These are phyloP conservation scores for Papiliotrema fonsecae DNA, from an alignment of 1,284 basidiomycete species.

Conservation along the genomic window DNA sequence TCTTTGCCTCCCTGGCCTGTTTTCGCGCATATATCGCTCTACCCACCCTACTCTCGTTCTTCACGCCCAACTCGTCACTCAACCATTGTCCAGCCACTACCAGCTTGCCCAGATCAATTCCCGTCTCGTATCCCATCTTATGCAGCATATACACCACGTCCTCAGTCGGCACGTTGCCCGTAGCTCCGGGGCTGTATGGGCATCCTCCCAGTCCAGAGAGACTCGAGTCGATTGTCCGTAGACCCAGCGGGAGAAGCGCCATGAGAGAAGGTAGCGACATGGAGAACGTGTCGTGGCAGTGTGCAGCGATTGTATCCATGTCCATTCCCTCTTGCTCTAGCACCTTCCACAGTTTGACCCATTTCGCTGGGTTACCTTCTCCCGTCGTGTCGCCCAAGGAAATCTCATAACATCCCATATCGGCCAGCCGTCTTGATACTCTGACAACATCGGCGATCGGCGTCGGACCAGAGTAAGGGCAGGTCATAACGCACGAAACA, in stretches of 20 bases:
- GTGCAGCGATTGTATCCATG: conserved; percentile 64
- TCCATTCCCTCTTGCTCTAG: conserved; percentile 67
- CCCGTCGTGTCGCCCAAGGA: conserved; percentile 90
- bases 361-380: conserved; percentile 67
- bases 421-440: conserved; percentile 64
- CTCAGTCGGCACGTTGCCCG: conserved; percentile 88
- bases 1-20: conserved; percentile 14
- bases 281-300: conserved; percentile 92
- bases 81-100: conserved; percentile 79
- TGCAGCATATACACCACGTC: conserved; percentile 81
- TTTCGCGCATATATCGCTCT: conserved; percentile 61
- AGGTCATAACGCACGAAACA: conserved; percentile 71
- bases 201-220: conserved; percentile 89
- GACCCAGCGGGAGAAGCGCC: conserved; percentile 48
- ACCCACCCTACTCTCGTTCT: conserved; percentile 74
- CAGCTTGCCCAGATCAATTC: conserved; percentile 61
- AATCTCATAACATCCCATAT: conserved; percentile 94
- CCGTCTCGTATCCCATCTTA: conserved; percentile 63
- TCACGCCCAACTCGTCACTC: conserved; percentile 59
- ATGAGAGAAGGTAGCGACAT: conserved; percentile 58
- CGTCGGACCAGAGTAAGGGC: conserved; percentile 75
- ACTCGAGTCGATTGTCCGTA: conserved; percentile 56
- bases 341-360: conserved; percentile 64
- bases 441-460: conserved; percentile 63
- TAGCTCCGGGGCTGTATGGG: conserved; percentile 91